Percentiles rank a stretch among this genome's conserved stretches.
These are phyloP conservation scores for Aspergillus nidulans DNA, from an alignment of 495 filamentous ascomycete genomes.

Conservation along the genomic window DNA sequence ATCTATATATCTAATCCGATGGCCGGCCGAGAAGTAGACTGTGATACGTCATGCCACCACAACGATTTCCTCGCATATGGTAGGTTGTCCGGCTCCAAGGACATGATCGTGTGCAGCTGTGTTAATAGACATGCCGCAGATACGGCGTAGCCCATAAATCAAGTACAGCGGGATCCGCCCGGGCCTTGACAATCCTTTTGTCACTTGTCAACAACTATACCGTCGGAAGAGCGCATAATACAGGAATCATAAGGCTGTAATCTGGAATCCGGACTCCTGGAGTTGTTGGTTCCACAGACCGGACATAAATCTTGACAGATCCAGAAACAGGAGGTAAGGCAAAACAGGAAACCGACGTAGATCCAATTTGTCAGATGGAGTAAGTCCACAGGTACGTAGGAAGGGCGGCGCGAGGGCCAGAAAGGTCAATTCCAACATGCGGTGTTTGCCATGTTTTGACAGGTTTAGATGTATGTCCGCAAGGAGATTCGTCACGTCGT, in stretches of 20 bases:
- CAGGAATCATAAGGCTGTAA: background rate
- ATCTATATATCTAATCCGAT: background rate
- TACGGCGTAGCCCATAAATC: background rate
- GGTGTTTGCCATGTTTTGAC: constrained; percentile 5
- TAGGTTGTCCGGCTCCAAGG: background rate
- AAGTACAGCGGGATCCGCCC: too few species aligned
- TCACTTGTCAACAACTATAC: background rate
- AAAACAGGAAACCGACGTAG: constrained; percentile 6
- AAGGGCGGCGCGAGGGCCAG: background rate
- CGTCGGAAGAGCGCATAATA: background rate
- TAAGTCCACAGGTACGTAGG: background rate
- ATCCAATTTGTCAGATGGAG: constrained; percentile 9
- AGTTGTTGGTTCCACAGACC: background rate
- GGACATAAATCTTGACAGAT: background rate
- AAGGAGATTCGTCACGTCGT: constrained; percentile 39
- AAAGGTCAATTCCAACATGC: constrained; percentile 2
- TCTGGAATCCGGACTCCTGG: background rate
- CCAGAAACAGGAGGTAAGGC: constrained; percentile 1
- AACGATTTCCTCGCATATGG: background rate
- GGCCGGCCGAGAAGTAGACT: background rate
- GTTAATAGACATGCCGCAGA: background rate
- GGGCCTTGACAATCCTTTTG: too few species aligned
- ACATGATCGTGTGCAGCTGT: background rate
- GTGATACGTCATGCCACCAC: background rate
- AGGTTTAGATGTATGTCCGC: constrained; percentile 17